A percentile compares a stretch with the other conserved stretches of the same genome.
phyloP scores from a whole-genome alignment of 129 eudicot species.

The Dittrichia graveolens region DNA sequence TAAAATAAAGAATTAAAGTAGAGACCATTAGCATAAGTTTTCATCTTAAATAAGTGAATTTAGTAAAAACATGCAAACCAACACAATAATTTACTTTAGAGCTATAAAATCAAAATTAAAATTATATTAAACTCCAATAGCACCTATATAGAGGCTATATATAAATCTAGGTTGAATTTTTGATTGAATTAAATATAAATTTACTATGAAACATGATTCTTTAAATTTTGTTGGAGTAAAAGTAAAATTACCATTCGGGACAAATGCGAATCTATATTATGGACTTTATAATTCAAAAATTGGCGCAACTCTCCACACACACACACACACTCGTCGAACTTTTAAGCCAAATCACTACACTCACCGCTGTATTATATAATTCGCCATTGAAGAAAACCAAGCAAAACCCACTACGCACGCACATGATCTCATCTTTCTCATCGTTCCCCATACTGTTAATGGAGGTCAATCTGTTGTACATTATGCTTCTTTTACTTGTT shows the following conservation, averaged over 20 bases:
- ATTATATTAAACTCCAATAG: too few species aligned
- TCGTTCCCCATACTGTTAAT: slow-evolving; percentile 20
- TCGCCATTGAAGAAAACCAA: slow-evolving; percentile 40
- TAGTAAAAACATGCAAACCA: too few species aligned
- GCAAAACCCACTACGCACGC: slow-evolving; percentile 37
- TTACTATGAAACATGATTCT: too few species aligned
- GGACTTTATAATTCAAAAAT: slow-evolving; percentile 21
- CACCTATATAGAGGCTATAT: too few species aligned
- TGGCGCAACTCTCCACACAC: slow-evolving; percentile 29
- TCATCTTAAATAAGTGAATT: too few species aligned
- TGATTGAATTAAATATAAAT: too few species aligned
- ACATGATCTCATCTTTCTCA: slow-evolving; percentile 33
- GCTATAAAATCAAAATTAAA: too few species aligned
- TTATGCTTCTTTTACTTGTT: slow-evolving; percentile 18
- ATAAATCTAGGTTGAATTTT: too few species aligned
- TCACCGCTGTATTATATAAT: not conserved
- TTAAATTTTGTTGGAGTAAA: not conserved
- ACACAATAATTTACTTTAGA: too few species aligned
- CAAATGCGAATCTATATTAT: slow-evolving; percentile 16
- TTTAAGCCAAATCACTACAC: slow-evolving; percentile 8
- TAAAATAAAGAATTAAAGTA: too few species aligned
- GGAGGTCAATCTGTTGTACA: slow-evolving; percentile 40
- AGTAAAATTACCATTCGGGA: not conserved
- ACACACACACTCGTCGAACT: slow-evolving; percentile 18
- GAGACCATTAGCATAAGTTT: too few species aligned